Conservation (phyloP, 2,329 filamentous ascomycete species). For the Cladosporium halotolerans region DNA sequence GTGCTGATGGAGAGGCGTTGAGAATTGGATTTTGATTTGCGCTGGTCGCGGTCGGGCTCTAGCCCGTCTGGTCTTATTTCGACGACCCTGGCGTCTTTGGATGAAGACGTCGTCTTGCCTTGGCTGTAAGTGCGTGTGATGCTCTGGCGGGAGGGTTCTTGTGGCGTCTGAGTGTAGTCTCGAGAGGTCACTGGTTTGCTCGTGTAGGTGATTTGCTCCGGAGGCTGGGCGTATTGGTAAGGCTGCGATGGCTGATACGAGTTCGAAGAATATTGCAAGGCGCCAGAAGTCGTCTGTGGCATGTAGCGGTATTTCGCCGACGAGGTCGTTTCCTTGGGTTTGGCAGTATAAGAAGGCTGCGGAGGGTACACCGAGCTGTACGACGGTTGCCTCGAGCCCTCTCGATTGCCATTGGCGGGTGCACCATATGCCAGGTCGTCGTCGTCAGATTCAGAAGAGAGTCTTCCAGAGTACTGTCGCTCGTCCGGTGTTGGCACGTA, state of each 20-base stretch:
- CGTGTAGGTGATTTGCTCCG: conserved; percentile 39
- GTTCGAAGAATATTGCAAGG: conserved; percentile 19
- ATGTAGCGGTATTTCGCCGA: conserved; percentile 18
- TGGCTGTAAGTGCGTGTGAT: conserved; percentile 18
- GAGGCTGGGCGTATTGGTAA: conserved; percentile 36
- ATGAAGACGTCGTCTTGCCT: conserved; percentile 17
- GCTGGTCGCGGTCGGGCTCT: conserved; percentile 16
- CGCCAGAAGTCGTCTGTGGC: neutral
- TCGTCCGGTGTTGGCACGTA: conserved; percentile 20
- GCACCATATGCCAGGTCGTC: conserved; percentile 29
- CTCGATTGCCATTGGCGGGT: conserved; percentile 1
- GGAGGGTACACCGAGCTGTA: conserved; percentile 12
- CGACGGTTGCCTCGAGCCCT: conserved; percentile 13
- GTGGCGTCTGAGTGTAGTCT: conserved; percentile 16
- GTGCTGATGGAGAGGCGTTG: conserved; percentile 14
- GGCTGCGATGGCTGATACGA: conserved; percentile 15
- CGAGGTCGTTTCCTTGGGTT: conserved; percentile 10
- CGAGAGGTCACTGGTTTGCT: conserved; percentile 27
- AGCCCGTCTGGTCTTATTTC: conserved; percentile 36
- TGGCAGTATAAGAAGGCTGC: conserved; percentile 14
- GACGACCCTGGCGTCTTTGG: conserved; percentile 31
- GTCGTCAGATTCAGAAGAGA: conserved; percentile 18
- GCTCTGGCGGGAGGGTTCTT: conserved; percentile 14
- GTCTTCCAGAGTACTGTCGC: conserved; percentile 15
- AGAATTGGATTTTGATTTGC: conserved; percentile 13